Evolutionary conservation across 331 rosid species (phyloP), one percentile per base, ranked within the genome.

Genomic region (Stylosanthes scabra): DNA sequence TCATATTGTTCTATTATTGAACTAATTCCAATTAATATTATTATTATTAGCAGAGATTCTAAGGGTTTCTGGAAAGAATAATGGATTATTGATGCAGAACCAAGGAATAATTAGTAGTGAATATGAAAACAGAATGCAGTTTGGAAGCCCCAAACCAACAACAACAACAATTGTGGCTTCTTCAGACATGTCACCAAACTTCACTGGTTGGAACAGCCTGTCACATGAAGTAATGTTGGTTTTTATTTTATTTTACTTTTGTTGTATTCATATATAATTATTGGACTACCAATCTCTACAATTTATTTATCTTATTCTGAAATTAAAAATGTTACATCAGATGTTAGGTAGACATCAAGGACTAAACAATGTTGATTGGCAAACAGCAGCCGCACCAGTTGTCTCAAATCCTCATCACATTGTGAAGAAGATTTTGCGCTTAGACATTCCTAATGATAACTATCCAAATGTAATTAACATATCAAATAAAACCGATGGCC

Each of bases 381-480:
- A 94, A 81, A 78, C 84, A 40, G 59, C 95, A 62, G n/a, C n/a
- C n/a, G n/a, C n/a, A n/a, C 89, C 96, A 65, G 68, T 84, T 70
- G 83, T 87, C 77, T 86, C 97, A 31, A 83, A 87, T 78, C 87
- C 97, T 76, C 84, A 83, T n/a, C n/a, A n/a, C 66, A 75, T 77
- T 51, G 97, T 88, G 67, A 95, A 90, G 92, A 91, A 80, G 81
- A 87, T 95, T 57, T 55, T 95, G 81, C 97, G 97, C 61, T 82
- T 95, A 88, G 99, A 95, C 69, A 92, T 95, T 85, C 97, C 97
- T 14, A 87, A 75, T 39, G 97, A 91, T 47, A 87, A 68, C 74
- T 89, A 80, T 77, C 99, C 99, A 28, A 91, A 84, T 86, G 99
- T 95, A n/a, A n/a, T n/a, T n/a, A n/a, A n/a, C n/a, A n/a, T n/a